phyloP scores from a whole-genome alignment of 2,329 filamentous ascomycete genomes.

The Sporothrix humicola region DNA sequence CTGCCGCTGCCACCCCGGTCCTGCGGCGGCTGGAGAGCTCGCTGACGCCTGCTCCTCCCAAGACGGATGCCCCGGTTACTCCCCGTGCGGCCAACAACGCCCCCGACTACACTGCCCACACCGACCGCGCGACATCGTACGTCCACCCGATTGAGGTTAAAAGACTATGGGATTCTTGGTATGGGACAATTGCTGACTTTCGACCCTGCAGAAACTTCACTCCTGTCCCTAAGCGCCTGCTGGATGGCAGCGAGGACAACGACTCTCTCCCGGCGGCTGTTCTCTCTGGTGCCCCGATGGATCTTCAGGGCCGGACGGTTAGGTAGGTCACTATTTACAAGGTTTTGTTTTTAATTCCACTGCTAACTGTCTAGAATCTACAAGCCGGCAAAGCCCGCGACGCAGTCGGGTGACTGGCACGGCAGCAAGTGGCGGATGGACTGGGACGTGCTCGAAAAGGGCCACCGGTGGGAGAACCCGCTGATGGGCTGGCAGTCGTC shows the following conservation, averaged over 20 bases:
- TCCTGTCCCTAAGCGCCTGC: constrained; percentile 84
- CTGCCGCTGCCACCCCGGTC: constrained; percentile 49
- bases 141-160: constrained; percentile 42
- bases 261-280: constrained; percentile 79
- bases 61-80: constrained; percentile 44
- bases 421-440: constrained; percentile 93
- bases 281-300: constrained; percentile 88
- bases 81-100: constrained; percentile 60
- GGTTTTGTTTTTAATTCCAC: neutral
- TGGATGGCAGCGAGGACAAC: constrained; percentile 86
- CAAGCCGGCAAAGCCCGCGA: constrained; percentile 89
- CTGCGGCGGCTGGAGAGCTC: constrained; percentile 63
- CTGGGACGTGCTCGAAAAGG: constrained; percentile 92
- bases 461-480: constrained; percentile 97
- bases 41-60: constrained; percentile 51
- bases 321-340: constrained; percentile 64
- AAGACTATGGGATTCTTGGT: neutral
- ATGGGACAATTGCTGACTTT: neutral
- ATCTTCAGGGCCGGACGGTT: constrained; percentile 91
- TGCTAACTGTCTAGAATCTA: constrained; percentile 71
- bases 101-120: constrained; percentile 79
- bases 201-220: constrained; percentile 74
- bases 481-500: constrained; percentile 99
- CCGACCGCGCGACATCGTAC: constrained; percentile 92
- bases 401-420: constrained; percentile 90